phyloP scores from a whole-genome alignment of 306 rosid genomes.

The Inga laurina region DNA sequence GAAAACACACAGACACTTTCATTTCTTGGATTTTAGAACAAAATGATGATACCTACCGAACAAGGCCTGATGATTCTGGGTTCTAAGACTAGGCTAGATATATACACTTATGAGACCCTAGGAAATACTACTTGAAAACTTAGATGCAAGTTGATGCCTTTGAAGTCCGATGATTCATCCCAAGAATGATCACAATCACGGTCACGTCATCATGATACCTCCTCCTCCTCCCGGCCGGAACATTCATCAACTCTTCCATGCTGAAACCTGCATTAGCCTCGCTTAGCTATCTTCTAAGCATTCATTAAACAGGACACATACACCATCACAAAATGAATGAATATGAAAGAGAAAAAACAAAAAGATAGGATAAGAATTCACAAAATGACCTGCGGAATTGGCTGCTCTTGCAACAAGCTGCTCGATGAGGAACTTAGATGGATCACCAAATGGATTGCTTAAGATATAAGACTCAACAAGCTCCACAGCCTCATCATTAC shows the following conservation, averaged over 20 bases:
- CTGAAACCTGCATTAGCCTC: constrained; percentile 71
- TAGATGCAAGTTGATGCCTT: constrained; percentile 78
- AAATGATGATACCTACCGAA: neutral
- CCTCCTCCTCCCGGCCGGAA: constrained; percentile 93
- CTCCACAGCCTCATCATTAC: constrained; percentile 82
- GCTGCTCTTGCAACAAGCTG: constrained; percentile 86
- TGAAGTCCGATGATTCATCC: constrained; percentile 85
- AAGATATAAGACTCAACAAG: constrained; percentile 75
- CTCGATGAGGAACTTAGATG: constrained; percentile 89
- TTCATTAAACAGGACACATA: neutral
- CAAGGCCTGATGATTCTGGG: constrained; percentile 20
- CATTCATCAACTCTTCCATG: constrained; percentile 83
- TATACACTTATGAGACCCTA: constrained; percentile 14
- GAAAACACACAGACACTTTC: neutral
- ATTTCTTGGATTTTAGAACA: neutral
- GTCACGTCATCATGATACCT: constrained; percentile 98
- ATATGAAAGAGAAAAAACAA: neutral
- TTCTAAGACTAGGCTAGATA: constrained; percentile 22
- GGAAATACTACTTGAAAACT: constrained; percentile 33
- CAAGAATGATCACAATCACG: constrained; percentile 81
- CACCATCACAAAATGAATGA: neutral
- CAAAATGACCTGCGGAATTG: constrained; percentile 71
- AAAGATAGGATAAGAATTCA: constrained; percentile 3
- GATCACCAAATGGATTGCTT: constrained; percentile 78
- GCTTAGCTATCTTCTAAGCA: neutral